Evolutionary conservation across 2,329 filamentous ascomycete species (phyloP), one percentile per base, ranked within the genome.

Genomic region (Xylariaceae sp.): DNA sequence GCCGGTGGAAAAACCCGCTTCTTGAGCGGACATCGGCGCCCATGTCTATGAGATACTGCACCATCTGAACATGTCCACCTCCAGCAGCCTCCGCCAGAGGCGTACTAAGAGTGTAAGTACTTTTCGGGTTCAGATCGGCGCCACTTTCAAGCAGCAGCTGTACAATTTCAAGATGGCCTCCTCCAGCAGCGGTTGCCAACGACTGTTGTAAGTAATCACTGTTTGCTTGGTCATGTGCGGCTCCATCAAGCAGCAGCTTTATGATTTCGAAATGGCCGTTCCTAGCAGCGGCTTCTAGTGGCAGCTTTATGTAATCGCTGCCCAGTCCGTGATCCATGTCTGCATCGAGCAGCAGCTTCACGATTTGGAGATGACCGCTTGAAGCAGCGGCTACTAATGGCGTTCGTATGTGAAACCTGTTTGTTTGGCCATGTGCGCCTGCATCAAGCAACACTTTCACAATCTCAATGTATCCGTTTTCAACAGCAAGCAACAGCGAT

Each of bases 231-330:
- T 12, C 6, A 5, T 20, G 1, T 19, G 14, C 1, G 11, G 20
- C 2, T 61, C 60, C 3, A 57, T 54, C 2, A 45, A 11, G 32
- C 27, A 48, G 38, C 20, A 44, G 12, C 10, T 22, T 21, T 21
- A 33, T 14, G 2, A 32, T n/a, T 16, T 22, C 7, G 8, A 5
- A 4, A 8, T 48, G 27, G 1, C n/a, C 19, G 5, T 1, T 6
- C 4, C 2, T 0, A 7, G n/a, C 17, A 19, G 45, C 45, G 2
- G 19, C 20, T 8, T 19, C 12, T 10, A 47, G 11, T 16, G n/a
- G 41, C 7, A 34, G 34, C 6, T 36, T 3, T 7, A 7, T 14
- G 14, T 7, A 35, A 2, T 17, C 11, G 10, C 3, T 0, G 4
- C 10, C 6, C 3, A 3, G 19, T 12, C 16, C 33, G 33, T 8